Conservation (phyloP, 306 rosid species). For the Fagus sylvatica region DNA sequence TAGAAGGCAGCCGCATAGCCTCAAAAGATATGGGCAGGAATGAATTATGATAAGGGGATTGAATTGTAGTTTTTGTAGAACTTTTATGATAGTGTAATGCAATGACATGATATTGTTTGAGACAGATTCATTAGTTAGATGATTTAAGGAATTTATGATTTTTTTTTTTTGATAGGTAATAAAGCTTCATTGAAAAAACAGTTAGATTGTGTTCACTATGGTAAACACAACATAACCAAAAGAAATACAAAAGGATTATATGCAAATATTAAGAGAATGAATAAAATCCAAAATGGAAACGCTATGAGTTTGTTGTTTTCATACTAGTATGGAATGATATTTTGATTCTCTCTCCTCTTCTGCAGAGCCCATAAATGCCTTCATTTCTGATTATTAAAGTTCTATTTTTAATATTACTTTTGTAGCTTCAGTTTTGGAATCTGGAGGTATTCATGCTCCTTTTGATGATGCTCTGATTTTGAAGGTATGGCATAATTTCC, state of each 20-base stretch:
- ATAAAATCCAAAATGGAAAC: too few species aligned
- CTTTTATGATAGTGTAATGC: not conserved
- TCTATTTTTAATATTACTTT: conserved; percentile 24
- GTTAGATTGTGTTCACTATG: too few species aligned
- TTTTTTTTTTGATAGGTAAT: too few species aligned
- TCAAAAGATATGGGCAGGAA: not conserved
- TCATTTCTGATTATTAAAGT: conserved; percentile 19
- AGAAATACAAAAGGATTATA: too few species aligned
- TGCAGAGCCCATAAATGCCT: not conserved
- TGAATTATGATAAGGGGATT: not conserved
- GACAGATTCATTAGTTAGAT: not conserved
- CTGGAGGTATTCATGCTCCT: conserved; percentile 38
- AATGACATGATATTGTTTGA: not conserved
- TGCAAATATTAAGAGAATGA: too few species aligned
- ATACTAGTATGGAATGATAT: not conserved
- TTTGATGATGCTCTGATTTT: conserved; percentile 40
- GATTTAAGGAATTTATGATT: not conserved
- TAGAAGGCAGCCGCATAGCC: not conserved
- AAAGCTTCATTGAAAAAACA: too few species aligned
- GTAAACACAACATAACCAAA: too few species aligned
- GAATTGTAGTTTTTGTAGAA: not conserved
- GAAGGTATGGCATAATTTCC: conserved; percentile 33
- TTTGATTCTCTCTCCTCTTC: not conserved
- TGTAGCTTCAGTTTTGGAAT: conserved; percentile 44
- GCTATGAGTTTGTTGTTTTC: not conserved